Percentiles rank a stretch among this genome's conserved stretches.
phyloP scores from a whole-genome alignment of 192 early-diverging fungal genomes.

The Coemansia brasiliensis region DNA sequence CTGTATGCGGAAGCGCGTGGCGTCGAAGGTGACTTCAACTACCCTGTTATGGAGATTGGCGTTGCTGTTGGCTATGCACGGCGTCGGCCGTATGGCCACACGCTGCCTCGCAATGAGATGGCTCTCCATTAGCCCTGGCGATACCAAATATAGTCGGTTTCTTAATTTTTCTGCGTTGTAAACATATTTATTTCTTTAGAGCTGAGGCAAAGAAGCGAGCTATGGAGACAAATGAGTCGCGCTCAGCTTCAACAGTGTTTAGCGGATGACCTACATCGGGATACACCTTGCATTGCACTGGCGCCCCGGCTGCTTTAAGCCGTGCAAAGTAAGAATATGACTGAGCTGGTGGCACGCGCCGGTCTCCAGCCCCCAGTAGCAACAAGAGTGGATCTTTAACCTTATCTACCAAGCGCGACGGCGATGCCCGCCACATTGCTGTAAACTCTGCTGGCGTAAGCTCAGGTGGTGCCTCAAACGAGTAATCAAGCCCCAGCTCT shows the following conservation, averaged over 20 bases:
- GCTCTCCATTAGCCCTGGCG: no score
- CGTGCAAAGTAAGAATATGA: conserved; percentile 50
- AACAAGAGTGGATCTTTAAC: conserved; percentile 67
- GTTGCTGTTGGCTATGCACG: conserved; percentile 46
- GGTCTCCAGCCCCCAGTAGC: conserved; percentile 65
- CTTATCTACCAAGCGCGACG: conserved; percentile 56
- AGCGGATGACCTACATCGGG: conserved; percentile 61
- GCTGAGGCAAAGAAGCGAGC: conserved; percentile 37
- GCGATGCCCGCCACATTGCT: conserved; percentile 61
- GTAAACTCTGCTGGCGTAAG: conserved; percentile 58
- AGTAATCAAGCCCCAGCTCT: conserved; percentile 62
- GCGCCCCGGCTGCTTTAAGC: conserved; percentile 42
- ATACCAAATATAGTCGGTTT: not conserved
- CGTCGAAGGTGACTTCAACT: conserved; percentile 52
- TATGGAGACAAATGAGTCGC: conserved; percentile 46
- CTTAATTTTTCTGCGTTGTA: not conserved
- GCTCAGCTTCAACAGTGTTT: conserved; percentile 62
- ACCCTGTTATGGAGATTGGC: conserved; percentile 53
- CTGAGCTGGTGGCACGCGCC: conserved; percentile 72
- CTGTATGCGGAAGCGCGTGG: conserved; percentile 45
- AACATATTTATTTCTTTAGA: conserved; percentile 12
- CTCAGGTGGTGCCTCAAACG: conserved; percentile 59
- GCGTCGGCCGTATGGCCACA: conserved; percentile 43
- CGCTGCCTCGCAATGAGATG: conserved; percentile 14
- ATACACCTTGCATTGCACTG: conserved; percentile 58